A percentile compares a stretch with the other conserved stretches of the same genome.
phyloP scores from a whole-genome alignment of 371 early-diverging fungal genomes.

The Phascolomyces articulosus region DNA sequence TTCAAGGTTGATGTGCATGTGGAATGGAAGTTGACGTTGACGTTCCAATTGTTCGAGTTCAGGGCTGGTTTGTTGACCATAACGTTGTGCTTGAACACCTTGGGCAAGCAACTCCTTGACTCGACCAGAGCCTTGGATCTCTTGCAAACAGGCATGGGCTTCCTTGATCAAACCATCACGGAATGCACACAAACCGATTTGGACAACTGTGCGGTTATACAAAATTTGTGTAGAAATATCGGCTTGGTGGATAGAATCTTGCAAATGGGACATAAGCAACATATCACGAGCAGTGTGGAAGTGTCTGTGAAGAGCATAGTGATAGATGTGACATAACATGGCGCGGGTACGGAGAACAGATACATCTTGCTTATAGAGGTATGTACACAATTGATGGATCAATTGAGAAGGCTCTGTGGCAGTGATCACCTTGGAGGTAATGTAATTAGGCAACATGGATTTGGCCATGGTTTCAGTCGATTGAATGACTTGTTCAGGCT shows the following conservation, averaged over 20 bases:
- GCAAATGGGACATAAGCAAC: conserved; percentile 97
- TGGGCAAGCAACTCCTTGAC: conserved; percentile 95
- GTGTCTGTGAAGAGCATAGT: conserved; percentile 93
- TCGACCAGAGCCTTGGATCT: conserved; percentile 86
- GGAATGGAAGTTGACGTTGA: conserved; percentile 96
- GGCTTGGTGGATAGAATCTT: conserved; percentile 89
- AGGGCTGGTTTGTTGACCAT: conserved; percentile 68
- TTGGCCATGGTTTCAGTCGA: conserved; percentile 47
- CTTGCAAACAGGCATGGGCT: conserved; percentile 84
- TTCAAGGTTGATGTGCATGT: conserved; percentile 98
- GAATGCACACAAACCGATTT: conserved; percentile 97
- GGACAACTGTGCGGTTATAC: conserved; percentile 95
- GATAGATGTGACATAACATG: conserved; percentile 96
- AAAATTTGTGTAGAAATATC: conserved; percentile 94
- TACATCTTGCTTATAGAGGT: conserved; percentile 84
- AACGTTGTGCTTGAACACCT: conserved; percentile 81
- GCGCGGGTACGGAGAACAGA: conserved; percentile 93
- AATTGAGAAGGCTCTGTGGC: conserved; percentile 63
- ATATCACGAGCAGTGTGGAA: conserved; percentile 95
- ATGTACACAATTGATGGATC: conserved; percentile 82
- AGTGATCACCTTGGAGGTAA: conserved; percentile 39
- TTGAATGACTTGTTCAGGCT: conserved; percentile 59
- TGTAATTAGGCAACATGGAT: conserved; percentile 43
- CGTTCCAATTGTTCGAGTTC: conserved; percentile 93
- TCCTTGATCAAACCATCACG: conserved; percentile 91